These are phyloP conservation scores for Aspergillus clavatus DNA, from an alignment of 2,329 filamentous ascomycete genomes.

Conservation along the genomic window DNA sequence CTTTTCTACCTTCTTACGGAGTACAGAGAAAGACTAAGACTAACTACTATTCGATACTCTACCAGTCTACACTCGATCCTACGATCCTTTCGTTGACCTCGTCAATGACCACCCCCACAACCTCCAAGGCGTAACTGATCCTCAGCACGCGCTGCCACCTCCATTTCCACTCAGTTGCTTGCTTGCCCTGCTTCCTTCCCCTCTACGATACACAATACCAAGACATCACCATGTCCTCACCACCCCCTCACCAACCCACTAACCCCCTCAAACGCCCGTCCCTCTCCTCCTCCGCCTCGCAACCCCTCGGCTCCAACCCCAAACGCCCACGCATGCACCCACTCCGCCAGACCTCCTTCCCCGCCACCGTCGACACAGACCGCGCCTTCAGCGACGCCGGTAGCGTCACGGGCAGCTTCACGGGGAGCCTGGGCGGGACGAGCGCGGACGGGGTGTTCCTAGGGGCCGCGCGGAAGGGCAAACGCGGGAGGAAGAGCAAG, in stretches of 20 bases:
- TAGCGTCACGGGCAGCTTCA: constrained; percentile 41
- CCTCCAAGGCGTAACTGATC: too few relatives aligned
- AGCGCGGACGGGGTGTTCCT: constrained; percentile 33
- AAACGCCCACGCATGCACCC: constrained; percentile 41
- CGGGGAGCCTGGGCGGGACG: constrained; percentile 37
- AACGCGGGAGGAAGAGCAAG: constrained; percentile 37
- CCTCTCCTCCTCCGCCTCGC: constrained; percentile 35
- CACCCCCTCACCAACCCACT: constrained; percentile 27
- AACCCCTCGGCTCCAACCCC: constrained; percentile 25
- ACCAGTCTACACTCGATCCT: too few relatives aligned
- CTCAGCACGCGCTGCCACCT: too few relatives aligned
- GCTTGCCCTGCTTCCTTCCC: neutral
- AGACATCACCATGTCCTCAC: constrained; percentile 37
- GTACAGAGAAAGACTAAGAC: too few relatives aligned
- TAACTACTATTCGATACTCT: too few relatives aligned
- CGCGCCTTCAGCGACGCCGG: constrained; percentile 35
- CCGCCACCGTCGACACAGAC: constrained; percentile 29
- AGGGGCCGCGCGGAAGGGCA: constrained; percentile 26
- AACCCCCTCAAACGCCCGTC: constrained; percentile 41
- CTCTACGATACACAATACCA: constrained; percentile 2
- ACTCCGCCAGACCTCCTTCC: constrained; percentile 46
- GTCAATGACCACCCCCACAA: too few relatives aligned
- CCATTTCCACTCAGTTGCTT: neutral
- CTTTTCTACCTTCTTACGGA: too few relatives aligned
- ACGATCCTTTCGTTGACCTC: too few relatives aligned